Evolutionary conservation across 768 basidiomycete species (phyloP), one percentile per base, ranked within the genome.

Genomic region (Boletus sp.): DNA sequence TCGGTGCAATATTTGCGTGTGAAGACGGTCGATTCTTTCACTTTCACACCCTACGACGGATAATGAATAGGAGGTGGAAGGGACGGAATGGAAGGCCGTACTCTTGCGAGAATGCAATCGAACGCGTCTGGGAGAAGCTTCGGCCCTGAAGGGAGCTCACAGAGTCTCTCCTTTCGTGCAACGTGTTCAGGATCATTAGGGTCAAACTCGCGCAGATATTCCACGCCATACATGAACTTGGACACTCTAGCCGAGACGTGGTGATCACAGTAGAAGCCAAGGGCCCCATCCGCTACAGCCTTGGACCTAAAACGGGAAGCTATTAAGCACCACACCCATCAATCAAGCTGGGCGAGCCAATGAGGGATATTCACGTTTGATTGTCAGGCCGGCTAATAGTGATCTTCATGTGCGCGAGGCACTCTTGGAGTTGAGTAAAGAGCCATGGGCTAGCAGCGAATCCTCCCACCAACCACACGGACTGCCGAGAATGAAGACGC

Each of bases 401-500:
- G 52, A 91, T 78, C 29, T 76, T 75, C 47, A 80, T 73, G 0
- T 81, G 77, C 5, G 73, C 74, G 14, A 91, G 80, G 29, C 83
- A 83, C 58, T 86, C 85, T 75, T 90, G 86, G 17, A 91, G 76
- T 68, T 92, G 89, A 29, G 77, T 69, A 69, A 90, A 91, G 32
- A 91, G 75, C 88, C 89, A 91, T 1, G 88, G 86, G 56, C 87
- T 90, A 1, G 90, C 89, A 3, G 90, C 90, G 61, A 90, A 92
- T 47, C 90, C 90, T 65, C 90, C 90, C 10, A 92, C 90, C 24
- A 92, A 75, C 77, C 89, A 92, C 5, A 92, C 83, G n/a, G 87
- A 89, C 86, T 90, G 54, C 20, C 28, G 35, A 51, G 35, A 67
- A 55, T 51, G 51, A 63, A 46, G 63, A 40, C 39, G 44, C 18